These are phyloP conservation scores for Termitomyces sp. DNA, from an alignment of 768 basidiomycete genomes.

Conservation along the genomic window DNA sequence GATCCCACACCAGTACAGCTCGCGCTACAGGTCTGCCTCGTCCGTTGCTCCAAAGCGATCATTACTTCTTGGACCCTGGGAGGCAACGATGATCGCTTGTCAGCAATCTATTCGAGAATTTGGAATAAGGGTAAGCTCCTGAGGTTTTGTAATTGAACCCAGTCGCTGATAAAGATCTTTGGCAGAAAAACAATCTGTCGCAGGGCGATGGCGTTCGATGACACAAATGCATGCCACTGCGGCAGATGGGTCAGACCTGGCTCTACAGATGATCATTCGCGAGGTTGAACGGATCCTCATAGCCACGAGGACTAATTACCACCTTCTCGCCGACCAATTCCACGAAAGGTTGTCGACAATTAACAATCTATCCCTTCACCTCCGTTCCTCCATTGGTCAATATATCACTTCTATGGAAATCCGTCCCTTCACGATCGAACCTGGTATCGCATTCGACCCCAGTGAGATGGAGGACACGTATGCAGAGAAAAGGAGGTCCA, in stretches of 20 bases:
- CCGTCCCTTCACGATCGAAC: background rate
- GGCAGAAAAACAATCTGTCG: constrained; percentile 19
- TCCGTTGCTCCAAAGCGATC: constrained; percentile 9
- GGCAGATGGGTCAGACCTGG: background rate
- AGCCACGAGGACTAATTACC: background rate
- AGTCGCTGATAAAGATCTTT: background rate
- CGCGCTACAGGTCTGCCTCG: constrained; percentile 20
- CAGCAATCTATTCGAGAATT: constrained; percentile 14
- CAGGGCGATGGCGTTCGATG: constrained; percentile 20
- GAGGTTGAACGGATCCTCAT: background rate
- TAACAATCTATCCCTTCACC: constrained; percentile 9
- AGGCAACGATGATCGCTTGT: background rate
- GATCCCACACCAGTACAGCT: constrained; percentile 20
- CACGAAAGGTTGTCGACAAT: constrained; percentile 12
- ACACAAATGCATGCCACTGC: constrained; percentile 7
- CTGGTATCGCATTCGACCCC: constrained; percentile 8
- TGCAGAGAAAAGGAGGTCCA: constrained; percentile 5
- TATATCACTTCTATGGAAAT: constrained; percentile 18
- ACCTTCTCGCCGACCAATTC: background rate
- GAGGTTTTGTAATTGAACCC: too few species aligned
- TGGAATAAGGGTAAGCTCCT: constrained; percentile 11
- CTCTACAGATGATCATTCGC: background rate
- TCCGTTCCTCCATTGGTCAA: constrained; percentile 16
- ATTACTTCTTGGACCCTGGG: constrained; percentile 17
- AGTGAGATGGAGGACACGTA: constrained; percentile 19